These are phyloP conservation scores for Sclerotiophoma versabilis DNA, from an alignment of 2,329 filamentous ascomycete genomes.

Conservation along the genomic window DNA sequence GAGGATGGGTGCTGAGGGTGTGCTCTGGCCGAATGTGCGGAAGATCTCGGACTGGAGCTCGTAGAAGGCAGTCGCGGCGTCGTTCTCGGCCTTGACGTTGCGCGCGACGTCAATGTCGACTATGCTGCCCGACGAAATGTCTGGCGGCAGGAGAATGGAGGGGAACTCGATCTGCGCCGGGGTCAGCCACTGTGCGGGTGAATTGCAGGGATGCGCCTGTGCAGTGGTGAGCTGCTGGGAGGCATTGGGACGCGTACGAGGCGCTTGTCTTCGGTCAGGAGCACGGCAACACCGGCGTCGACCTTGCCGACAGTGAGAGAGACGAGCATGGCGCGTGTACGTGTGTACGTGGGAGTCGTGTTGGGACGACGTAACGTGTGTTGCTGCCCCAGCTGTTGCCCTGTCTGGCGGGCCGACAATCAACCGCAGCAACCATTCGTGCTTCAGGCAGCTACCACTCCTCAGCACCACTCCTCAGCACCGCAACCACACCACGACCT, in stretches of 20 bases:
- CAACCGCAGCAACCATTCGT: slow-evolving; percentile 7
- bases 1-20: slow-evolving; percentile 78
- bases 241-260: slow-evolving; percentile 67
- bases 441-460: slow-evolving; percentile 13
- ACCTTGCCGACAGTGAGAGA: slow-evolving; percentile 99
- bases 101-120: slow-evolving; percentile 96
- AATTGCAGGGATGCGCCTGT: slow-evolving; percentile 29
- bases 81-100: slow-evolving; percentile 79
- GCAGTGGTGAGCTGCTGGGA: slow-evolving; percentile 18
- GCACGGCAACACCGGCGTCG: slow-evolving; percentile 95
- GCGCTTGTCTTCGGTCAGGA: slow-evolving; percentile 95
- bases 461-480: background rate
- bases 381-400: slow-evolving; percentile 14
- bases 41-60: slow-evolving; percentile 89
- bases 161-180: slow-evolving; percentile 89
- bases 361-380: slow-evolving; percentile 13
- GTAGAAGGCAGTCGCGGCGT: slow-evolving; percentile 78
- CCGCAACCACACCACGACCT: slow-evolving; percentile 4
- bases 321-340: slow-evolving; percentile 75
- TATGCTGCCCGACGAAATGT: slow-evolving; percentile 95
- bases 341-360: background rate
- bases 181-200: slow-evolving; percentile 30
- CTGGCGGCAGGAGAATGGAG: slow-evolving; percentile 92
- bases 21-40: slow-evolving; percentile 80
- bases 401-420: slow-evolving; percentile 6